These are phyloP conservation scores for Exophiala viscosa DNA, from an alignment of 2,329 filamentous ascomycete genomes.

Conservation along the genomic window DNA sequence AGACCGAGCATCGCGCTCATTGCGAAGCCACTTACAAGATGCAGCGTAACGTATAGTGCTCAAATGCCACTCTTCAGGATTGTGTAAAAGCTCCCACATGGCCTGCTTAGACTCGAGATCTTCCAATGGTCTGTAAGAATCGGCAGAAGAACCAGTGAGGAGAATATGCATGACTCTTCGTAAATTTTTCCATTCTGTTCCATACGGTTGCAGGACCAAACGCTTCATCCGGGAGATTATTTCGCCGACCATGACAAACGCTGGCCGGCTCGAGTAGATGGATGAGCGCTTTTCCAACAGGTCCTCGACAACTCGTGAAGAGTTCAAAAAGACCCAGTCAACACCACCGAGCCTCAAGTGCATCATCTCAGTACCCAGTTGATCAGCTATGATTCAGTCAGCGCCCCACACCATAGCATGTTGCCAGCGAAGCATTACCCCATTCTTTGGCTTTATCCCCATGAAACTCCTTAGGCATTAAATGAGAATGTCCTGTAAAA, in stretches of 20 bases:
- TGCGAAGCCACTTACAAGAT: not conserved
- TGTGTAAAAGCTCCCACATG: conserved; percentile 38
- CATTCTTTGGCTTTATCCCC: not conserved
- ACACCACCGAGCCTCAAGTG: not conserved
- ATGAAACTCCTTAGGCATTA: not conserved
- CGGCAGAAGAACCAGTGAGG: conserved; percentile 30
- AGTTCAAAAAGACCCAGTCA: conserved; percentile 14
- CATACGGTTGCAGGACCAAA: conserved; percentile 43
- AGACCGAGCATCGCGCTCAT: not conserved
- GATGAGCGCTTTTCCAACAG: conserved; percentile 36
- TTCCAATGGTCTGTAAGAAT: conserved; percentile 20
- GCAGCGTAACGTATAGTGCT: not conserved
- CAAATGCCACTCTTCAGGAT: conserved; percentile 31
- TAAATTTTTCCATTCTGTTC: conserved; percentile 10
- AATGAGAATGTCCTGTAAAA: not conserved
- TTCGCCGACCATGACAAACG: conserved; percentile 25
- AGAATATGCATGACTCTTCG: conserved; percentile 24
- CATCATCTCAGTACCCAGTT: not conserved
- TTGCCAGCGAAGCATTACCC: not conserved
- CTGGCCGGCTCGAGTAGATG: conserved; percentile 37
- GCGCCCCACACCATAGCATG: not conserved
- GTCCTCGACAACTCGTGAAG: conserved; percentile 23
- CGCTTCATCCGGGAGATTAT: conserved; percentile 35
- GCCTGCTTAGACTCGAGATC: conserved; percentile 12
- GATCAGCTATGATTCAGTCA: not conserved